Evolutionary conservation across 176 grass and related monocot species (phyloP).

Genomic region (Aegilops tauschii): DNA sequence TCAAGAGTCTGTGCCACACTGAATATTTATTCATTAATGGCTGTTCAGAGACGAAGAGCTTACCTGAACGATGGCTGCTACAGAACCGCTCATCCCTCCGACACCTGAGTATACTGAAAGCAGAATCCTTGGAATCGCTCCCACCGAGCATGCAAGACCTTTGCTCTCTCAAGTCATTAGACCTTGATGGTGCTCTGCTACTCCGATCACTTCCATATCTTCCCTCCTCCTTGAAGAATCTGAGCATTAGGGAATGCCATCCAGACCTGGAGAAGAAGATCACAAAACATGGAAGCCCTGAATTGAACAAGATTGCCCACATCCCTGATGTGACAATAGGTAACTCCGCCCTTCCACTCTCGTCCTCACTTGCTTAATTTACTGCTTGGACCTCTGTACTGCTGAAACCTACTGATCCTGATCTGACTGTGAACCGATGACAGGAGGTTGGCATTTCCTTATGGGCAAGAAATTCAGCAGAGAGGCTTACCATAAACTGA

Average conservation of each 20-base stretch:
- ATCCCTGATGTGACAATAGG: neutral
- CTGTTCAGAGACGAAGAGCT: neutral
- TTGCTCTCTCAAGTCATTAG: neutral
- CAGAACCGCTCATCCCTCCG: neutral
- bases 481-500: fast-evolving
- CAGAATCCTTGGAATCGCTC: neutral
- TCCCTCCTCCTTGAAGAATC: neutral
- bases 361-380: neutral
- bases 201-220: conserved; percentile 28
- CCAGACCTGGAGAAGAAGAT: neutral
- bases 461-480: neutral
- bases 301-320: neutral
- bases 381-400: neutral
- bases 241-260: neutral
- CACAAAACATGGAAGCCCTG: neutral
- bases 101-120: fast-evolving
- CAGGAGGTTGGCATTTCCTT: neutral
- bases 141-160: neutral
- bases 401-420: neutral
- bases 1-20: neutral
- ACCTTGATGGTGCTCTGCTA: neutral
- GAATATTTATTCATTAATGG: fast-evolving
- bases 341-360: neutral
- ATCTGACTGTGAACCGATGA: neutral
- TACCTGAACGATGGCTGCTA: neutral